Evolutionary conservation across 1,139 yeast species (phyloP).

Genomic region (Suhomyces guaymorum): DNA sequence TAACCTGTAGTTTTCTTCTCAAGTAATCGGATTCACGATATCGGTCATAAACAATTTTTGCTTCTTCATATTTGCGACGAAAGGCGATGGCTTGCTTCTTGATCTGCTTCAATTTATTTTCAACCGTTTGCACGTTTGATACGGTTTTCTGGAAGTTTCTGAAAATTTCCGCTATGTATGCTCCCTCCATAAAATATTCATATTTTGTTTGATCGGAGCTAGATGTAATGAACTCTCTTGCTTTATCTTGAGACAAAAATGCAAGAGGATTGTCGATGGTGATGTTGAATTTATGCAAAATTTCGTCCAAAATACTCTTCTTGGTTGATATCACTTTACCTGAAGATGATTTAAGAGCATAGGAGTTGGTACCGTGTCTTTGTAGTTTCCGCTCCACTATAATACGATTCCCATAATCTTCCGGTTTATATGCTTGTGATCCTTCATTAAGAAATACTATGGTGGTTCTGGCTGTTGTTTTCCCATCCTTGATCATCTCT

Average conservation of each 20-base stretch:
- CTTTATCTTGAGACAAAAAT: slow-evolving; percentile 90
- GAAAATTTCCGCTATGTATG: slow-evolving; percentile 63
- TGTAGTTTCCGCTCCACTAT: slow-evolving; percentile 69
- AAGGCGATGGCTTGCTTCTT: slow-evolving; percentile 28
- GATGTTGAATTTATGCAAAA: slow-evolving; percentile 70
- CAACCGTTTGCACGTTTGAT: slow-evolving; percentile 40
- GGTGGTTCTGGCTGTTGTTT: slow-evolving; percentile 58
- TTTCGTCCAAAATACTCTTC: slow-evolving; percentile 64
- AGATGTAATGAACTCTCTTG: slow-evolving; percentile 81
- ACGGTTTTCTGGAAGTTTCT: slow-evolving; percentile 49
- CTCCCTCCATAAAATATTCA: slow-evolving; percentile 76
- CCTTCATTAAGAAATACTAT: slow-evolving; percentile 67
- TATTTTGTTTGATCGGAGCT: slow-evolving; percentile 73
- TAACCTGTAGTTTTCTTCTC: slow-evolving; percentile 42
- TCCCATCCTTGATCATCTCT: slow-evolving; percentile 78
- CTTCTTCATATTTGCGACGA: slow-evolving; percentile 33
- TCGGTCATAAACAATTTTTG: slow-evolving; percentile 38
- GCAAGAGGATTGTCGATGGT: slow-evolving; percentile 92
- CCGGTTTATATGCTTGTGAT: slow-evolving; percentile 61
- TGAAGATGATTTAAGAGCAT: slow-evolving; percentile 52
- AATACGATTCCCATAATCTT: slow-evolving; percentile 65
- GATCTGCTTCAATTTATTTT: slow-evolving; percentile 38
- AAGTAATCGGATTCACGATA: slow-evolving; percentile 45
- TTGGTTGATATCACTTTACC: slow-evolving; percentile 60
- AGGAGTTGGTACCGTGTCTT: slow-evolving; percentile 50